These are phyloP conservation scores for Chondrostereum purpureum DNA, from an alignment of 1,284 basidiomycete genomes.

Conservation along the genomic window DNA sequence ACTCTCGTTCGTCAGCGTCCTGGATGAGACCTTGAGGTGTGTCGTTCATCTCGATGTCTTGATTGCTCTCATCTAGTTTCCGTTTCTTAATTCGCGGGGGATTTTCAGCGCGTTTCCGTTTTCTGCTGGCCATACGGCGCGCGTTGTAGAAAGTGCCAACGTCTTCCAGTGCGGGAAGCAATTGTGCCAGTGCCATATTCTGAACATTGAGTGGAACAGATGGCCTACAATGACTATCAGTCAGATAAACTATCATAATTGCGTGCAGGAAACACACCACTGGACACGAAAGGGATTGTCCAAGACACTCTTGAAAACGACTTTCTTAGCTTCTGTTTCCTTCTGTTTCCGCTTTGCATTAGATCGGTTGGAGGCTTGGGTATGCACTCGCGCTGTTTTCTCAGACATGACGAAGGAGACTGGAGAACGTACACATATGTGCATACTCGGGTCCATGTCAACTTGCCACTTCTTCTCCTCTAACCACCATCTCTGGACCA, in stretches of 20 bases:
- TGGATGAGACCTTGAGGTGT: no score
- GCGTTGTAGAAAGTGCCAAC: conserved; percentile 37
- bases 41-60: neutral
- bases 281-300: conserved; percentile 65
- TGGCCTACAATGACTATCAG: conserved; percentile 43
- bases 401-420: neutral
- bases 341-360: conserved; percentile 27
- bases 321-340: conserved; percentile 37
- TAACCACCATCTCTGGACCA: neutral
- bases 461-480: neutral
- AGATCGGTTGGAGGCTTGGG: conserved; percentile 54
- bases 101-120: conserved; percentile 28
- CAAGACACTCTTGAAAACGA: conserved; percentile 61
- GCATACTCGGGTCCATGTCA: no score
- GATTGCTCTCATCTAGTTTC: conserved; percentile 2
- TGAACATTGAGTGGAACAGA: conserved; percentile 56
- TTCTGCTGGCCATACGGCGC: conserved; percentile 26
- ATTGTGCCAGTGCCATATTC: conserved; percentile 45
- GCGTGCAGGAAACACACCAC: conserved; percentile 50
- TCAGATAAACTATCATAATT: conserved; percentile 11
- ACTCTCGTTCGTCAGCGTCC: conserved; percentile 7
- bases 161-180: conserved; percentile 43
- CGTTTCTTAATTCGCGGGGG: conserved; percentile 15
- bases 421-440: neutral
- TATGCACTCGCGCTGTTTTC: conserved; percentile 38